Conservation (phyloP, 2,329 filamentous ascomycete genomes). For the Aspergillus texensis region DNA sequence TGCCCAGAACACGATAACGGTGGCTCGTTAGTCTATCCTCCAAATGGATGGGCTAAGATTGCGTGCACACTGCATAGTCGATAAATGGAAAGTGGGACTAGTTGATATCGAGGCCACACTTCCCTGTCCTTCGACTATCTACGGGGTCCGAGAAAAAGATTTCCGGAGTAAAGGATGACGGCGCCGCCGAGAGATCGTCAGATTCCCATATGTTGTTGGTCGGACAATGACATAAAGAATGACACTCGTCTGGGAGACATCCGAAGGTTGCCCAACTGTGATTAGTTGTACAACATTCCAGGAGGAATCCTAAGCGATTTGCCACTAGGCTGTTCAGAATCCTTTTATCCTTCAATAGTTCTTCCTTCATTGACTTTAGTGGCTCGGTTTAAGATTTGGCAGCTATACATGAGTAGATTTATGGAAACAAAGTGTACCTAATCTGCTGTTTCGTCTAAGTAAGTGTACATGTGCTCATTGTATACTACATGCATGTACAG, state of each 20-base stretch:
- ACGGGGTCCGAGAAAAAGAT: background rate
- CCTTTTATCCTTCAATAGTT: conserved; percentile 1
- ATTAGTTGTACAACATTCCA: conserved; percentile 7
- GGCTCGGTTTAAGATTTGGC: background rate
- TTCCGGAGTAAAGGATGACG: conserved; percentile 1
- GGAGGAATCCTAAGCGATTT: conserved; percentile 2
- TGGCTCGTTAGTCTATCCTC: background rate
- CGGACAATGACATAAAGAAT: conserved; percentile 2
- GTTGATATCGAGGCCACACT: background rate
- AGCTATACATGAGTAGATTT: background rate
- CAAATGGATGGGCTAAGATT: background rate
- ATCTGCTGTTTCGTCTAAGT: background rate
- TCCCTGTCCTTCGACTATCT: background rate
- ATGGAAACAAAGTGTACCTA: background rate
- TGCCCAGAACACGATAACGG: background rate
- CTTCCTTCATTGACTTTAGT: background rate
- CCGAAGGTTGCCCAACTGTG: conserved; percentile 3
- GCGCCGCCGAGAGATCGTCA: background rate
- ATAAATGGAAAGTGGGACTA: conserved; percentile 6
- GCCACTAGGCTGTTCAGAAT: background rate
- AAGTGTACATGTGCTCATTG: background rate
- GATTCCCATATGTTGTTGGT: background rate
- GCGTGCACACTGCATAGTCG: conserved; percentile 3
- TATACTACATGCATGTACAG: background rate
- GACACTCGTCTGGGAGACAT: background rate